phyloP scores from a whole-genome alignment of 768 basidiomycete genomes.

The Coprinellus aureogranulatus region DNA sequence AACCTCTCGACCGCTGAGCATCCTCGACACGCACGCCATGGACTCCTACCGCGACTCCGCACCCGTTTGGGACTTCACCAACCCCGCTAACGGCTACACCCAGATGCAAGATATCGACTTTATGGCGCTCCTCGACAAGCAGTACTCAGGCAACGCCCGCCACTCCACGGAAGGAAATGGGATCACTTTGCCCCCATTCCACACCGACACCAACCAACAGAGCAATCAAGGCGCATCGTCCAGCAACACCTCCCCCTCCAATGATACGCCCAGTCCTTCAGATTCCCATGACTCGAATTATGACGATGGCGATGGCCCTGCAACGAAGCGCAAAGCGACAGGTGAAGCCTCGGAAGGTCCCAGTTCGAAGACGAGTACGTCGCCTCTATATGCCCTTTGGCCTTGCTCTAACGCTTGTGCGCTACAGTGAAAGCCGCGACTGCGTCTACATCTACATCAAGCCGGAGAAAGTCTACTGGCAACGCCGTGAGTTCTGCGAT shows the following conservation, averaged over 20 bases:
- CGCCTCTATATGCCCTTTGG: too few relatives aligned
- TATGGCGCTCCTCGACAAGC: conserved; percentile 72
- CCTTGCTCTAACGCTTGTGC: conserved; percentile 53
- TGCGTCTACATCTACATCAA: conserved; percentile 17
- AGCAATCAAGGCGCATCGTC: conserved; percentile 18
- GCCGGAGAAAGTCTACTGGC: conserved; percentile 35
- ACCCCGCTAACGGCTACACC: conserved; percentile 50
- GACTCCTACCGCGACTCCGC: conserved; percentile 46
- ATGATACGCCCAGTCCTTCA: conserved; percentile 78
- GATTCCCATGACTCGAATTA: conserved; percentile 38
- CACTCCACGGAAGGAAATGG: conserved; percentile 13
- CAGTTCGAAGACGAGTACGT: conserved; percentile 48
- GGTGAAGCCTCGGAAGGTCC: conserved; percentile 58
- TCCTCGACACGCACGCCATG: conserved; percentile 32
- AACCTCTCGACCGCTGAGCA: neutral
- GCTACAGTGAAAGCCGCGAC: conserved; percentile 11
- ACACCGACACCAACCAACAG: conserved; percentile 21
- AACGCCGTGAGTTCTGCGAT: conserved; percentile 23
- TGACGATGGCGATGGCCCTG: conserved; percentile 45
- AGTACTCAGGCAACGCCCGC: conserved; percentile 45
- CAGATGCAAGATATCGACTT: conserved; percentile 75
- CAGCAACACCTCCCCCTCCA: conserved; percentile 60
- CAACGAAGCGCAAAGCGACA: conserved; percentile 77
- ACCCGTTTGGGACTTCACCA: conserved; percentile 68
- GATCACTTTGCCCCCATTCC: neutral